A percentile compares a stretch with the other conserved stretches of the same genome.
Conservation (phyloP, 805 yeast species). For the Zygotorulaspora florentina region DNA sequence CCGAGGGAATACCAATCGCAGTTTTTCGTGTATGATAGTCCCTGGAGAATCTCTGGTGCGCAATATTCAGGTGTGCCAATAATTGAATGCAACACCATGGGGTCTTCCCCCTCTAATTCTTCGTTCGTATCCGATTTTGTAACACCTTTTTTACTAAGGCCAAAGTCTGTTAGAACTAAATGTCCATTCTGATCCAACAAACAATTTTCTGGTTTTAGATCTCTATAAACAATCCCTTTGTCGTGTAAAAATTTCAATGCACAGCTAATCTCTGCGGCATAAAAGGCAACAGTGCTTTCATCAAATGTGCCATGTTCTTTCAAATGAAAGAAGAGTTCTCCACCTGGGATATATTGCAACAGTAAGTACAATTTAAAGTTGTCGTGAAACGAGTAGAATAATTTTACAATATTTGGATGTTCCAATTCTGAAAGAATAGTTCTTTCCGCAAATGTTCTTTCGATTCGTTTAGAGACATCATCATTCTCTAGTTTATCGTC, state of each 20-base stretch:
- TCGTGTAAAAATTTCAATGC: slow-evolving; percentile 74
- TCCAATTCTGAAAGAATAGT: slow-evolving; percentile 64
- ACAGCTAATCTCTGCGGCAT: slow-evolving; percentile 74
- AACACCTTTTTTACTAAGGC: slow-evolving; percentile 51
- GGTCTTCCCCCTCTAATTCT: slow-evolving; percentile 28
- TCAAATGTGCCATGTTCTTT: slow-evolving; percentile 41
- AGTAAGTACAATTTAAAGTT: slow-evolving; percentile 66
- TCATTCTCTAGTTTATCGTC: slow-evolving; percentile 6
- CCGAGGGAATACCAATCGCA: slow-evolving; percentile 96
- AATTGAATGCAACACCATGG: slow-evolving; percentile 36
- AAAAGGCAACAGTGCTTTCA: slow-evolving; percentile 69
- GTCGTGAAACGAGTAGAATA: slow-evolving; percentile 83
- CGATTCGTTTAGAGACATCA: slow-evolving; percentile 46
- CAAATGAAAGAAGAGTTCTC: slow-evolving; percentile 60
- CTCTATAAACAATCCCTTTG: slow-evolving; percentile 81
- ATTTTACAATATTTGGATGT: slow-evolving; percentile 77
- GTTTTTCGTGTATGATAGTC: slow-evolving; percentile 68
- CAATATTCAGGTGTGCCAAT: slow-evolving; percentile 47
- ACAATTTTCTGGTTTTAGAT: slow-evolving; percentile 87
- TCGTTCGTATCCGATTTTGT: slow-evolving; percentile 6
- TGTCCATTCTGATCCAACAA: slow-evolving; percentile 74
- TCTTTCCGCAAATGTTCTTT: slow-evolving; percentile 76
- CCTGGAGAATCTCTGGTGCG: slow-evolving; percentile 85
- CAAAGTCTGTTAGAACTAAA: slow-evolving; percentile 76
- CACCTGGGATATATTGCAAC: slow-evolving; percentile 83